Conservation (phyloP, 2,329 filamentous ascomycete genomes). For the Davidsoniella australis region DNA sequence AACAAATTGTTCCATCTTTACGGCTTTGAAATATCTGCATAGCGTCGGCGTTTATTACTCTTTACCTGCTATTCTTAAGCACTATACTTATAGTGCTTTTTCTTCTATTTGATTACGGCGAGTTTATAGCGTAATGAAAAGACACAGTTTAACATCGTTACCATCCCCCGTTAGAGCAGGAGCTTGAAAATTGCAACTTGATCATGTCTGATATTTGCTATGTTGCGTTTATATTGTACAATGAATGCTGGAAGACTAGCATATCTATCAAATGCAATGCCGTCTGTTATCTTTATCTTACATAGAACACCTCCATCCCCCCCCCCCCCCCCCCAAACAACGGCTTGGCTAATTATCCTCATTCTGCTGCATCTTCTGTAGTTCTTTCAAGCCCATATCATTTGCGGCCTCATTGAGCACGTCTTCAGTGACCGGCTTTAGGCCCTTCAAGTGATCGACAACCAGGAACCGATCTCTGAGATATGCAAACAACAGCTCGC, state of each 20-base stretch:
- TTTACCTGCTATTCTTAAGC: not conserved
- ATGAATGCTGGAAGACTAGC: constrained; percentile 12
- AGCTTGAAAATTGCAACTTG: too few species aligned
- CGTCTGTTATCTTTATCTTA: too few species aligned
- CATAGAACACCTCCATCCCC: too few species aligned
- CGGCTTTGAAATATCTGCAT: constrained; percentile 20
- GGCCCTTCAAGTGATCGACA: constrained; percentile 1
- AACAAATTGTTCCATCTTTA: not conserved
- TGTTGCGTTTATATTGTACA: too few species aligned
- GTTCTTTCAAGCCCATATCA: constrained; percentile 25
- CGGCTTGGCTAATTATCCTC: too few species aligned
- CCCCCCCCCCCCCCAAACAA: too few species aligned
- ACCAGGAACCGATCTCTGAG: constrained; percentile 17
- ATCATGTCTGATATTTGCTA: too few species aligned
- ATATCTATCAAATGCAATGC: too few species aligned
- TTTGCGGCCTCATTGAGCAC: constrained; percentile 21
- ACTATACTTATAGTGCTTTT: not conserved
- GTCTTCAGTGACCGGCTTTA: constrained; percentile 15
- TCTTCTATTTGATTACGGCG: too few species aligned
- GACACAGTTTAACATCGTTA: too few species aligned
- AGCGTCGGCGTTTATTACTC: constrained; percentile 25
- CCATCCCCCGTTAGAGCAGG: too few species aligned
- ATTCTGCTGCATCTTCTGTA: constrained; percentile 20
- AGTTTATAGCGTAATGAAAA: too few species aligned
- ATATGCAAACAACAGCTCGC: constrained; percentile 26